phyloP scores from a whole-genome alignment of 352 stramenopile species.

The Pythium monospermum region DNA sequence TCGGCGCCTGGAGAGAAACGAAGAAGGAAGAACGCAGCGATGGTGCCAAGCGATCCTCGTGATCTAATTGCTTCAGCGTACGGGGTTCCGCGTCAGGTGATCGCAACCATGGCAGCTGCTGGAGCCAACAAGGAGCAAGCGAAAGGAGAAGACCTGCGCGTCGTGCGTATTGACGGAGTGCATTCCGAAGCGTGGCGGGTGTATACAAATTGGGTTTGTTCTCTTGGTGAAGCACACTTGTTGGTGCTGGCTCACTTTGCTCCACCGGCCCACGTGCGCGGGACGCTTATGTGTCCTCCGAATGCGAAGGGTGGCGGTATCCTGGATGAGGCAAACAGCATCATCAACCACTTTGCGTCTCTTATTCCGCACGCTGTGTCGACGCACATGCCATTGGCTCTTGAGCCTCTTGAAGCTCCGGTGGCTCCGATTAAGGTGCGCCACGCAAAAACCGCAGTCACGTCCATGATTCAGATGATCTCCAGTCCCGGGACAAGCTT shows the following conservation, averaged over 20 bases:
- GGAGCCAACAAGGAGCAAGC: slow-evolving; percentile 18
- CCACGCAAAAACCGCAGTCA: slow-evolving; percentile 15
- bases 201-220: slow-evolving; percentile 6
- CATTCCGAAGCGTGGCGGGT: slow-evolving; percentile 6
- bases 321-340: slow-evolving; percentile 18
- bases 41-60: too few relatives aligned
- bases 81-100: slow-evolving; percentile 8
- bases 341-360: slow-evolving; percentile 17
- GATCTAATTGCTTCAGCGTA: slow-evolving; percentile 10
- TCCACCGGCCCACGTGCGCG: slow-evolving; percentile 6
- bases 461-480: slow-evolving; percentile 13
- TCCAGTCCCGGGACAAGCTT: slow-evolving; percentile 11
- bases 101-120: slow-evolving; percentile 17
- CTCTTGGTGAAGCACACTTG: slow-evolving; percentile 11
- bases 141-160: slow-evolving; percentile 13
- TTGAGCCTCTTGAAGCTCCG: slow-evolving; percentile 9
- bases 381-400: slow-evolving; percentile 9
- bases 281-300: slow-evolving; percentile 12
- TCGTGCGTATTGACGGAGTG: slow-evolving; percentile 15
- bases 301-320: slow-evolving; percentile 8
- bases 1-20: too few relatives aligned
- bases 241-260: slow-evolving; percentile 12
- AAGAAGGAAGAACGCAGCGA: too few relatives aligned
- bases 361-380: slow-evolving; percentile 3
- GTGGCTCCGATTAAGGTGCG: slow-evolving; percentile 3